These are phyloP conservation scores for Trypanosoma vivax DNA, from an alignment of 208 protist species.

Conservation along the genomic window DNA sequence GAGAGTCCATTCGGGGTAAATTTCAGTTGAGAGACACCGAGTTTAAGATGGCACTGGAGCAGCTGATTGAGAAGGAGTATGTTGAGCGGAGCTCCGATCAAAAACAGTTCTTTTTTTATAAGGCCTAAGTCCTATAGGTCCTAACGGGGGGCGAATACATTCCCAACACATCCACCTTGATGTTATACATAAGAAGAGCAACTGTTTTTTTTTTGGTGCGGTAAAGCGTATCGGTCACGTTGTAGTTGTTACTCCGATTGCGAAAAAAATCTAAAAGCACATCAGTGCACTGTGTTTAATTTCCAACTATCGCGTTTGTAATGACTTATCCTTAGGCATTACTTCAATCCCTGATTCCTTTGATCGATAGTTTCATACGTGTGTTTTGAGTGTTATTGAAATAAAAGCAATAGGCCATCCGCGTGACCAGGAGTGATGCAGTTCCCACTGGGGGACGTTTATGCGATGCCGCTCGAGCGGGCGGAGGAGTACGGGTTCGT, in stretches of 20 bases:
- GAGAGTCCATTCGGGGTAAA: constrained; percentile 18
- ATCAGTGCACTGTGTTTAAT: background rate
- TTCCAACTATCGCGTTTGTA: background rate
- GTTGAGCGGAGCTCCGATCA: constrained; percentile 25
- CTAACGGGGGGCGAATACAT: background rate
- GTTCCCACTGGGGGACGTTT: background rate
- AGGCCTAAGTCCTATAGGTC: constrained; percentile 1
- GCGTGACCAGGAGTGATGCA: constrained; percentile 3
- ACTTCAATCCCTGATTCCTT: too few species aligned
- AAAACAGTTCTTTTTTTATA: constrained; percentile 15
- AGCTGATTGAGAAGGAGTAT: constrained; percentile 43
- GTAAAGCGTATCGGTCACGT: background rate
- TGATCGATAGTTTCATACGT: background rate
- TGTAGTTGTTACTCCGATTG: background rate
- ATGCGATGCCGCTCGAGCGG: constrained; percentile 8
- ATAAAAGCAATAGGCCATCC: constrained; percentile 13
- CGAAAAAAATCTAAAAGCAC: background rate
- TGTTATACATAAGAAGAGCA: background rate
- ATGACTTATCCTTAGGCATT: too few species aligned
- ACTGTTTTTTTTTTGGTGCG: background rate
- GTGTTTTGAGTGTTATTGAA: constrained; percentile 6
- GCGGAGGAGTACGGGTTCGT: constrained; percentile 12
- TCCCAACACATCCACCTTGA: constrained; percentile 1
- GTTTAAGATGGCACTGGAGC: constrained; percentile 52
- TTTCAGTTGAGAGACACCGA: constrained; percentile 26